Conservation (phyloP, 192 early-diverging fungal species). For the Jimgerdemannia lactiflua region DNA sequence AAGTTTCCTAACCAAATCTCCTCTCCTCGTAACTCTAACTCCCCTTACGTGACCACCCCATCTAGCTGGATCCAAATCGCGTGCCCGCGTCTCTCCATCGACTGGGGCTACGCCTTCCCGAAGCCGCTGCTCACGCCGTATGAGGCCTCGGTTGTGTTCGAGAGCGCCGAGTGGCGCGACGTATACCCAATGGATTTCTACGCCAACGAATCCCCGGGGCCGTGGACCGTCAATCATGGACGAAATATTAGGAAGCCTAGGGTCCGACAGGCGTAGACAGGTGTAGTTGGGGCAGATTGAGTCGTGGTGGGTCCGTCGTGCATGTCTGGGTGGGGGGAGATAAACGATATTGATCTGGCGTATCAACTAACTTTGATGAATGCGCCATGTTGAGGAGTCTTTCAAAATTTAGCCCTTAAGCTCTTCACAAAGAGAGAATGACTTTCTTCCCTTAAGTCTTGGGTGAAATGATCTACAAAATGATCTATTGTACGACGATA, state of each 20-base stretch:
- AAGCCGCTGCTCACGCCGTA: conserved; percentile 93
- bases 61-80: conserved; percentile 91
- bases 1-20: neutral
- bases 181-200: conserved; percentile 99
- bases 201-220: conserved; percentile 82
- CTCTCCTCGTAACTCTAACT: neutral
- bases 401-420: too few relatives aligned
- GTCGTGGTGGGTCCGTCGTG: too few relatives aligned
- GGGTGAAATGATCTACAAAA: too few relatives aligned
- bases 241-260: conserved; percentile 32
- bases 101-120: conserved; percentile 97
- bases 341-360: too few relatives aligned
- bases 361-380: too few relatives aligned
- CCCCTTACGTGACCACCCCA: neutral
- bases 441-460: too few relatives aligned
- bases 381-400: too few relatives aligned
- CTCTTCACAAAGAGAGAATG: too few relatives aligned
- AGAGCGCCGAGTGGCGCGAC: conserved; percentile 73
- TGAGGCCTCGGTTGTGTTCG: conserved; percentile 89
- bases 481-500: too few relatives aligned
- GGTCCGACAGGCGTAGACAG: neutral
- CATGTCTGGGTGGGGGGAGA: too few relatives aligned
- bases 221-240: conserved; percentile 93
- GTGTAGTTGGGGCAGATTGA: neutral
- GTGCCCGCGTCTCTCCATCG: conserved; percentile 95